phyloP scores from a whole-genome alignment of 805 yeast genomes.

The Ogataea paradorogensis region DNA sequence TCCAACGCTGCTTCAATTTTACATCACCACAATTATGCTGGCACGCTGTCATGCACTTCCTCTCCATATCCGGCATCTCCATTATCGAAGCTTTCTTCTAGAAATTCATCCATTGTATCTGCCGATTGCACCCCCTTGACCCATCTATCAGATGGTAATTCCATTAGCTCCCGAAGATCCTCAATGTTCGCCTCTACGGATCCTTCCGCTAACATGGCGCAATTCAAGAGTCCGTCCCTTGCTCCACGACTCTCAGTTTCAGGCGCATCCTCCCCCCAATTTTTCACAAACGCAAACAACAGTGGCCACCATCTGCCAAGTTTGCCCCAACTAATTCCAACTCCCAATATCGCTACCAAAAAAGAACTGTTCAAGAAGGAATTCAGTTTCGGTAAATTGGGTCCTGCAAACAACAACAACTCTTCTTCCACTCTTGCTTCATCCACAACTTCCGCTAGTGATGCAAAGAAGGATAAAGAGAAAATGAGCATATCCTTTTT shows the following conservation, averaged over 20 bases:
- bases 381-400: conserved; percentile 23
- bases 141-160: conserved; percentile 22
- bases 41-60: conserved; percentile 16
- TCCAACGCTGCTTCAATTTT: neutral
- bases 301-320: conserved; percentile 12
- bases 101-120: conserved; percentile 32
- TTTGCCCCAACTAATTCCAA: conserved; percentile 3
- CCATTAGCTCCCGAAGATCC: conserved; percentile 28
- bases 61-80: conserved; percentile 31
- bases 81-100: conserved; percentile 30
- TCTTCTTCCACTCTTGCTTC: conserved; percentile 8
- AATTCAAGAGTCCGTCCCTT: conserved; percentile 23
- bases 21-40: conserved; percentile 4
- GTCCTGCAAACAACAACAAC: neutral
- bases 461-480: conserved; percentile 16
- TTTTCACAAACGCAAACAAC: conserved; percentile 14
- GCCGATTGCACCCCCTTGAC: conserved; percentile 32
- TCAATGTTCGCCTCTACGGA: conserved; percentile 22
- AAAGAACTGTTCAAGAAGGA: conserved; percentile 29
- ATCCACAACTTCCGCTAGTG: neutral
- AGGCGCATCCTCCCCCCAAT: conserved; percentile 25
- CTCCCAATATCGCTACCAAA: conserved; percentile 4
- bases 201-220: conserved; percentile 4
- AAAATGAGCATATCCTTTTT: conserved; percentile 29
- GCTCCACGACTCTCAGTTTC: conserved; percentile 27